Base-by-base conservation (phyloP, 2,329 filamentous ascomycete genomes). In the Phyllosticta citribraziliensis region DNA sequence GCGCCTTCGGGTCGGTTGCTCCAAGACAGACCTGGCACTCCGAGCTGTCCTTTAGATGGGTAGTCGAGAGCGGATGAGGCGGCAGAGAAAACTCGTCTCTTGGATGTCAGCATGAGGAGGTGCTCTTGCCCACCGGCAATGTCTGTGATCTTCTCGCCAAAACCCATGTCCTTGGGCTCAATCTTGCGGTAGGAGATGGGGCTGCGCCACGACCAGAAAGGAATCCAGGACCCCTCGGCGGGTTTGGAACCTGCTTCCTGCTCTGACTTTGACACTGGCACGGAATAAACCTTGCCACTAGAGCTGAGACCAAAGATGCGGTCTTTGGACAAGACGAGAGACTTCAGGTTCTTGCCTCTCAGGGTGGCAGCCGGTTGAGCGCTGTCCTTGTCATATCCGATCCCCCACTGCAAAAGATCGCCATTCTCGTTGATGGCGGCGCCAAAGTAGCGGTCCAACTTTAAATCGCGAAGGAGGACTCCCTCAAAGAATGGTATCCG, bases 401-500 rank as follows among this genome's bases (percentile, higher is more conserved):
- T 80, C 1, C 94, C 94, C 94, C 94, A 99, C 76, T 97, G 92
- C 12, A 97, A 79, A 53, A 99, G 74, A 71, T 97, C 88, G 3
- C 94, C 94, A 64, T 87, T 86, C 71, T 97, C 92, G 4, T 87
- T 88, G 51, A 97, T 87, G 10, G 94, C 94, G 3, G 86, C 93
- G 9, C 90, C 94, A 70, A 95, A 92, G 51, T 84, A 84, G 59
- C 84, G 82, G 63, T 91, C 89, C 56, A 97, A 76, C 76, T 96
- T 96, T 65, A 97, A 79, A 70, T 97, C 94, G 56, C 93, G 83
- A 52, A 99, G 78, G 17, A 97, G 74, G 73, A 90, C 84, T 30
- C 88, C 88, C 69, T 97, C 86, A 69, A 99, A 97, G 73, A 87
- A 94, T 0, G 82, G 67, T 68, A 97, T 85, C 63, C 91, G 82